phyloP scores from a whole-genome alignment of 345 rosid genomes.

The Excoecaria cochinchinensis region DNA sequence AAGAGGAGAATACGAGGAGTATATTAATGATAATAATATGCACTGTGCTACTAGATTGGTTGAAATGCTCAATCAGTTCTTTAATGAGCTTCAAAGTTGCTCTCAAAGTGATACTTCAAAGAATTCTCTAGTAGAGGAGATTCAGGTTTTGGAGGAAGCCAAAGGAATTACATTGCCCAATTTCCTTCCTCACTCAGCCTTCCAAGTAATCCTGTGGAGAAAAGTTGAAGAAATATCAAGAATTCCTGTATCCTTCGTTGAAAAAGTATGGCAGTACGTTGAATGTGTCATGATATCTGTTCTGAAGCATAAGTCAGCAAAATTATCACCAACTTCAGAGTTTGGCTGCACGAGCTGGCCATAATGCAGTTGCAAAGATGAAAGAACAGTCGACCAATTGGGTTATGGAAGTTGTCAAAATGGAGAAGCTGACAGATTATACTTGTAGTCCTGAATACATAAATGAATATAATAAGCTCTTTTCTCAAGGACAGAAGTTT shows the following conservation, averaged over 20 bases:
- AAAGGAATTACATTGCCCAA: slow-evolving; percentile 37
- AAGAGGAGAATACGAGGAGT: slow-evolving; percentile 48
- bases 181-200: slow-evolving; percentile 33
- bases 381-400: slow-evolving; percentile 29
- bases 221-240: slow-evolving; percentile 25
- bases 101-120: neutral
- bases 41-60: slow-evolving; percentile 29
- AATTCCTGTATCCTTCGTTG: slow-evolving; percentile 20
- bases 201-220: slow-evolving; percentile 19
- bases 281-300: slow-evolving; percentile 14
- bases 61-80: slow-evolving; percentile 30
- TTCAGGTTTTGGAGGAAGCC: slow-evolving; percentile 31
- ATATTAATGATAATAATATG: slow-evolving; percentile 31
- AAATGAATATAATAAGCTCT: slow-evolving; percentile 24
- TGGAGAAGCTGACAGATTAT: slow-evolving; percentile 42
- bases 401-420: slow-evolving; percentile 32
- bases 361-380: slow-evolving; percentile 23
- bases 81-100: slow-evolving; percentile 4
- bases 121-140: slow-evolving; percentile 29
- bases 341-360: slow-evolving; percentile 22
- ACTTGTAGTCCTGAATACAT: slow-evolving; percentile 37
- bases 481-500: slow-evolving; percentile 14
- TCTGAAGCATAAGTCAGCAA: slow-evolving; percentile 16
- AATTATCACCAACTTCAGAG: slow-evolving; percentile 28
- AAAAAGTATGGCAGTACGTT: slow-evolving; percentile 27